These are phyloP conservation scores for Chondrostereum purpureum DNA, from an alignment of 1,284 basidiomycete genomes.

Conservation along the genomic window DNA sequence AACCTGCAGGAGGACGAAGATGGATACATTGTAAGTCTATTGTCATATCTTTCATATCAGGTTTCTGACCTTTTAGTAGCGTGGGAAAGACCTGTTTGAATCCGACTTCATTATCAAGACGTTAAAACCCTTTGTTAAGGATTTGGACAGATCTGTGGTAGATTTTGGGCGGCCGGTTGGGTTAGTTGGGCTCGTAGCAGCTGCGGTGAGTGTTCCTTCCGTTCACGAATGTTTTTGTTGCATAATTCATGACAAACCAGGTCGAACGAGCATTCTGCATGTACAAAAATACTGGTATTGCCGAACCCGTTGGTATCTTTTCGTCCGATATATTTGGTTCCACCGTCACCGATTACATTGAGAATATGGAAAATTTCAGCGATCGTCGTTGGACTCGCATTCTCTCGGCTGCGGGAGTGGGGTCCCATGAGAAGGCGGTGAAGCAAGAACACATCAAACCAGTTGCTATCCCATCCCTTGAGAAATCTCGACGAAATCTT, in stretches of 20 bases:
- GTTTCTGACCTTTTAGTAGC: not conserved
- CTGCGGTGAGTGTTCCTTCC: slow-evolving; percentile 13
- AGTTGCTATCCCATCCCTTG: not conserved
- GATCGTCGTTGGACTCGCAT: not conserved
- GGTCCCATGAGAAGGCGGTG: not conserved
- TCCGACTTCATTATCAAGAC: not conserved
- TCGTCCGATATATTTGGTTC: not conserved
- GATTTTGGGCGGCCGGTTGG: not conserved
- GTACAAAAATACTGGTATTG: not conserved
- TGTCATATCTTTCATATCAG: not conserved
- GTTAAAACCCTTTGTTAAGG: not conserved
- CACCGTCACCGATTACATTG: not conserved
- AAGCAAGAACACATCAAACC: no score
- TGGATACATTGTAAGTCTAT: slow-evolving; percentile 13
- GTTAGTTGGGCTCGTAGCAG: not conserved
- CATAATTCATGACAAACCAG: slow-evolving; percentile 5
- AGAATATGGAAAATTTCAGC: not conserved
- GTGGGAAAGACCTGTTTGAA: not conserved
- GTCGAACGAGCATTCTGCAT: slow-evolving; percentile 12
- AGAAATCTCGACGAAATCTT: not conserved
- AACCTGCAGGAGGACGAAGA: slow-evolving; percentile 12
- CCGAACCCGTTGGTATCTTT: not conserved
- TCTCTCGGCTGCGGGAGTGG: not conserved
- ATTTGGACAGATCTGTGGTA: not conserved
- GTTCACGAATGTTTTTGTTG: not conserved